These are phyloP conservation scores for Metschnikowia gelsemii DNA, from an alignment of 805 yeast species.

Conservation along the genomic window DNA sequence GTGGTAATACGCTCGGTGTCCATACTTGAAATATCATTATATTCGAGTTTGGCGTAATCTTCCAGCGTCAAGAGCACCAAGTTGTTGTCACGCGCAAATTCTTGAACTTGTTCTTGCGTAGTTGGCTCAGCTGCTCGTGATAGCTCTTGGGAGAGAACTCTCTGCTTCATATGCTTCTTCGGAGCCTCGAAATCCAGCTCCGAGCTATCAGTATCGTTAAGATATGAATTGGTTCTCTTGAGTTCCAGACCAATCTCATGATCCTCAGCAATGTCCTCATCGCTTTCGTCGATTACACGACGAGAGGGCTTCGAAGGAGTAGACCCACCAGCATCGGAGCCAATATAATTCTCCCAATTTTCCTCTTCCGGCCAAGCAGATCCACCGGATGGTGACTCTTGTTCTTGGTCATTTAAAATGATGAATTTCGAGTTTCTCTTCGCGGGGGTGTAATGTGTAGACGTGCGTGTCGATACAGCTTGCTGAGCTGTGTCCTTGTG, in stretches of 20 bases:
- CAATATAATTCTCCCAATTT: slow-evolving; percentile 43
- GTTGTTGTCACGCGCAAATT: slow-evolving; percentile 35
- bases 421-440: slow-evolving; percentile 37
- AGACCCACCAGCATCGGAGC: slow-evolving; percentile 24
- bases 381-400: slow-evolving; percentile 16
- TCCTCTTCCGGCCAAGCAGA: slow-evolving; percentile 21
- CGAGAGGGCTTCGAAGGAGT: slow-evolving; percentile 27
- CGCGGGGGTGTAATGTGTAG: slow-evolving; percentile 31
- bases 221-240: slow-evolving; percentile 23
- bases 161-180: slow-evolving; percentile 8
- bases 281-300: slow-evolving; percentile 16
- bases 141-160: slow-evolving; percentile 21
- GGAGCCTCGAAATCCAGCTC: slow-evolving; percentile 23
- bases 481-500: slow-evolving; percentile 14
- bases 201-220: slow-evolving; percentile 32
- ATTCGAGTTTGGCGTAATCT: slow-evolving; percentile 31
- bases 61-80: slow-evolving; percentile 32
- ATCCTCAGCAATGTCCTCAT: slow-evolving; percentile 12
- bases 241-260: slow-evolving; percentile 11
- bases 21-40: slow-evolving; percentile 25
- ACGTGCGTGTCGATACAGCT: slow-evolving; percentile 23
- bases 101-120: slow-evolving; percentile 29
- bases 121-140: slow-evolving; percentile 16
- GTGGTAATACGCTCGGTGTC: slow-evolving; percentile 26
- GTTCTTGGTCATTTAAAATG: slow-evolving; percentile 28